Percentiles rank a stretch among this genome's conserved stretches.
Conservation (phyloP, 352 stramenopile genomes). For the Pythium brassicae region DNA sequence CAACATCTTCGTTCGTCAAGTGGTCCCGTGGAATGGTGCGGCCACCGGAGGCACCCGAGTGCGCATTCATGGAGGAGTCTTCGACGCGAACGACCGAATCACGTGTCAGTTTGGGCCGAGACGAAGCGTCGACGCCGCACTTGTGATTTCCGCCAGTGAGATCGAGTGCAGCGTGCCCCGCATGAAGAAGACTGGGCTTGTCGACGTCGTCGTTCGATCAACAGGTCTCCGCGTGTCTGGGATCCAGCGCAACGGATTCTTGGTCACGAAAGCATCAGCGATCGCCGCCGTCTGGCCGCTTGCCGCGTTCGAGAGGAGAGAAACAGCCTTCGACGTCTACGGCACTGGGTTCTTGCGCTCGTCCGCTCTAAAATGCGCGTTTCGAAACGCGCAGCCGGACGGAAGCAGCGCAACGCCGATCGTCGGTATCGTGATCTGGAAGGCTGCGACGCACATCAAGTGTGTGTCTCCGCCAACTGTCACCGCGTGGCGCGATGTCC, state of each 20-base stretch:
- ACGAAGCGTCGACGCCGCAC: slow-evolving; percentile 15
- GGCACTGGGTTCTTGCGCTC: slow-evolving; percentile 50
- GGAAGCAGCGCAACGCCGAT: neutral
- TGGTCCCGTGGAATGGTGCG: slow-evolving; percentile 44
- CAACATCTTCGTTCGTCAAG: slow-evolving; percentile 21
- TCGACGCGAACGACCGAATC: slow-evolving; percentile 36
- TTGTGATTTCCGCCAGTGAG: slow-evolving; percentile 33
- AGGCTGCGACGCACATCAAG: slow-evolving; percentile 45
- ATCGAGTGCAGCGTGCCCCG: slow-evolving; percentile 38
- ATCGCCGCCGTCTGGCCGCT: slow-evolving; percentile 38
- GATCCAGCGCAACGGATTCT: slow-evolving; percentile 27
- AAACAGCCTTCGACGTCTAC: slow-evolving; percentile 56
- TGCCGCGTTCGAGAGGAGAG: slow-evolving; percentile 31
- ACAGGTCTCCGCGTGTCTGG: slow-evolving; percentile 19
- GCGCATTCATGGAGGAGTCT: slow-evolving; percentile 47
- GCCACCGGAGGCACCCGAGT: slow-evolving; percentile 58
- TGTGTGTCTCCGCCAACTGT: slow-evolving; percentile 31
- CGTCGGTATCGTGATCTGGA: slow-evolving; percentile 18
- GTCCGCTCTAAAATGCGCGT: slow-evolving; percentile 36
- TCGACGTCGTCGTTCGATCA: slow-evolving; percentile 32
- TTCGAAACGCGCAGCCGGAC: slow-evolving; percentile 10
- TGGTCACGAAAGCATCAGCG: slow-evolving; percentile 31
- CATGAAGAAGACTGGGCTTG: slow-evolving; percentile 8
- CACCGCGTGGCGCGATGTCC: slow-evolving; percentile 16
- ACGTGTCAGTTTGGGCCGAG: slow-evolving; percentile 41